Conservation (phyloP, 305 asterid genomes). For the Caryopteris hybrid region DNA sequence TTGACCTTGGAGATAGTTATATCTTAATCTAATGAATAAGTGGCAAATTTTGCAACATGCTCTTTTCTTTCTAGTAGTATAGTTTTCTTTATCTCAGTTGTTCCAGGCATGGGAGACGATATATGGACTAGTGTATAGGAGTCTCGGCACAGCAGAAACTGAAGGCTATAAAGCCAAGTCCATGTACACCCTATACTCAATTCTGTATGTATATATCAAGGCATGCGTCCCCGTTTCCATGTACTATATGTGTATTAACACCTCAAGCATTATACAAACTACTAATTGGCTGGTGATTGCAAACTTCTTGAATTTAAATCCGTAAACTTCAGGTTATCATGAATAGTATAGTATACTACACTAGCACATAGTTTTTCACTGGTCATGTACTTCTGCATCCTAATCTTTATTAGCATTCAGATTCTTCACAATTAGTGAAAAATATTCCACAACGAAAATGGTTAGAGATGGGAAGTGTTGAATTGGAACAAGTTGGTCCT, state of each 20-base stretch:
- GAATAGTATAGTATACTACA: neutral
- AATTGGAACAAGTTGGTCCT: neutral
- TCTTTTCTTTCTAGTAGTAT: too few relatives aligned
- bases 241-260: neutral
- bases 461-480: neutral
- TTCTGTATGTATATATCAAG: neutral
- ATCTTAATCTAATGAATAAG: neutral
- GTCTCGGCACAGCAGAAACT: neutral
- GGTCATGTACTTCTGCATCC: slow-evolving; percentile 4
- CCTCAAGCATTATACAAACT: neutral
- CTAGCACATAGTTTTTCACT: neutral
- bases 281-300: too few relatives aligned
- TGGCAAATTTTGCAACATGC: neutral
- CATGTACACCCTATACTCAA: neutral
- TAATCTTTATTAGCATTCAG: neutral
- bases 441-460: too few relatives aligned
- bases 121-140: neutral
- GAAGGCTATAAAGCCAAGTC: neutral
- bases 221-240: neutral
- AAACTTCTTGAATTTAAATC: too few relatives aligned
- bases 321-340: too few relatives aligned
- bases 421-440: neutral
- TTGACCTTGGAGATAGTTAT: neutral
- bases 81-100: neutral
- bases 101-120: neutral